phyloP scores from a whole-genome alignment of 2,329 filamentous ascomycete species.

The Beauveria caledonica region DNA sequence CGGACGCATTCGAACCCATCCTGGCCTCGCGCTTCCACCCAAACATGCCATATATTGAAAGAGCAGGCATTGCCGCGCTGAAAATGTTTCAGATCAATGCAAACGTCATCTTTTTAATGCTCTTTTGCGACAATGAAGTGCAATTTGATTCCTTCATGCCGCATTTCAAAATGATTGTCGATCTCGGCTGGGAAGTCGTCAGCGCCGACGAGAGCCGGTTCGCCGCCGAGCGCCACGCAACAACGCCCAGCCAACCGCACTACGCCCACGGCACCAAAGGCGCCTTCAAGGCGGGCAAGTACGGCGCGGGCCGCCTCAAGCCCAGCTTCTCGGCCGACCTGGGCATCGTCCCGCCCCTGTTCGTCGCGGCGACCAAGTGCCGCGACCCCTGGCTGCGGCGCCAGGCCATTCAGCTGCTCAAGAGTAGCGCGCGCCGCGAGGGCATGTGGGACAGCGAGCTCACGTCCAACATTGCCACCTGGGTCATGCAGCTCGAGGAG shows the following conservation, averaged over 20 bases:
- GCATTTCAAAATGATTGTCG: constrained; percentile 47
- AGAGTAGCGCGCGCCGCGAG: constrained; percentile 52
- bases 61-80: constrained; percentile 50
- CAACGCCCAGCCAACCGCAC: background rate
- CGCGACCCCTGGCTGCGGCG: constrained; percentile 48
- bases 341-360: constrained; percentile 57
- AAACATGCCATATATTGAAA: constrained; percentile 44
- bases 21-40: constrained; percentile 40
- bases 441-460: constrained; percentile 63
- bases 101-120: constrained; percentile 49
- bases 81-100: constrained; percentile 56
- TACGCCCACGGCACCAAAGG: constrained; percentile 16
- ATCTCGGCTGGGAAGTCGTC: constrained; percentile 50
- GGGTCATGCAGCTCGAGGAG: constrained; percentile 49
- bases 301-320: constrained; percentile 44
- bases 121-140: constrained; percentile 49
- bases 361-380: constrained; percentile 59
- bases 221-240: constrained; percentile 32
- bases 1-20: constrained; percentile 46
- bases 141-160: constrained; percentile 47
- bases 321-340: constrained; percentile 56
- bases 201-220: constrained; percentile 48
- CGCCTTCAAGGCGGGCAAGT: constrained; percentile 33
- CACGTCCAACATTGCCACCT: constrained; percentile 45
- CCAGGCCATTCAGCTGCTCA: constrained; percentile 53